Base-by-base conservation (phyloP, 108 stramenopile genomes). In the Nannochloropsis gaditana region DNA sequence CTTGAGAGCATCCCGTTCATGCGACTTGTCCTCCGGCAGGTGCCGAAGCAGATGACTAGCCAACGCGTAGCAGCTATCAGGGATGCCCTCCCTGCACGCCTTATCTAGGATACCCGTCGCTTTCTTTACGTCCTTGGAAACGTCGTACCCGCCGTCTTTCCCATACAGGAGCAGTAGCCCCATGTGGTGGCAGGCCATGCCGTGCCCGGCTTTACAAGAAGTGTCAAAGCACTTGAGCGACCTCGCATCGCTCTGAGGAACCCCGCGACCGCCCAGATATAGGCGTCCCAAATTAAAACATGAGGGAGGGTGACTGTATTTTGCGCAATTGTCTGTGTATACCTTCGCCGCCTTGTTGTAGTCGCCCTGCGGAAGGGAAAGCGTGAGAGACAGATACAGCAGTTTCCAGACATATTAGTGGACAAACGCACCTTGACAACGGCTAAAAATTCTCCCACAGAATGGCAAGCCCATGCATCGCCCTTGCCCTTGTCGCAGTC, bases 401-500 rank as follows among this genome's bases (percentile, higher is more conserved):
- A 11, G 31, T 21, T 21, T 81, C 41, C n/a, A 2, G 79, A 19
- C 45, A 9, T 19, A 42, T 9, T 79, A 41, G 80, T 3, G 21
- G 11, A 5, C 31, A 47, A 82, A 41, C 83, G 43, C 79, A 45
- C 83, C 84, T 91, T 91, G 50, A 91, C 90, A 42, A 90, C 90
- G 8, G 89, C 85, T 15, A 87, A 44, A 43, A 88, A 91, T 84
- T 91, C 90, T n/a, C 85, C 90, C 43, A 90, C 90, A 43, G 86
- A 85, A 41, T 91, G 90, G 81, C 90, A 90, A 15, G 89, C 89
- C 41, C 86, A 45, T 21, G 90, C 79, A 47, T 91, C 90, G 1
- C 90, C 90, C 47, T 90, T 86, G 73, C 90, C 90, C 41, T 82
- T 87, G 43, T 85, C 79, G 44, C 90, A 91, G 84, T 91, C 90